A percentile compares a stretch with the other conserved stretches of the same genome.
These are phyloP conservation scores for Nymphaea colorata DNA, from an alignment of 164 flowering plant species.

Conservation along the genomic window DNA sequence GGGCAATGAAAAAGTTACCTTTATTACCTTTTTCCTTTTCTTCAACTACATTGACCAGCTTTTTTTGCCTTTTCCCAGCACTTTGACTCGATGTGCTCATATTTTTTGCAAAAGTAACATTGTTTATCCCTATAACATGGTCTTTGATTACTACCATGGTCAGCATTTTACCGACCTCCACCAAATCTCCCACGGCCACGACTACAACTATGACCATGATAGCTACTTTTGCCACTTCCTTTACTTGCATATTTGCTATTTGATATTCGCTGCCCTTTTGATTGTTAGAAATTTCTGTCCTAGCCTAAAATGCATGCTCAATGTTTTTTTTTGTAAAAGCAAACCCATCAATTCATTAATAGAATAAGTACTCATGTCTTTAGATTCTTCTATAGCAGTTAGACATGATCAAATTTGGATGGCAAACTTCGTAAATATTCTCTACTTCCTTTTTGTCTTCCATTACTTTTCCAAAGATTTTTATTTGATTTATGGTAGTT, in stretches of 20 bases:
- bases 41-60: not conserved
- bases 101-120: not conserved
- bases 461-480: not conserved
- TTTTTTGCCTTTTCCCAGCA: not conserved
- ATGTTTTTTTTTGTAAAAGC: not conserved
- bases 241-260: not conserved
- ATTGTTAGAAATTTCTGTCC: not conserved
- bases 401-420: constrained; percentile 4
- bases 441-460: not conserved
- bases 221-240: constrained; percentile 1
- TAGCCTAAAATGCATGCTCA: not conserved
- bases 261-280: not conserved
- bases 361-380: not conserved
- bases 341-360: not conserved
- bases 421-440: constrained; percentile 1
- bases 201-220: constrained; percentile 1
- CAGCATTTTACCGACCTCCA: not conserved
- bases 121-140: not conserved
- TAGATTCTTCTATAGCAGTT: constrained; percentile 2
- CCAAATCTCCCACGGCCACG: not conserved
- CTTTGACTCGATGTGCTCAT: not conserved
- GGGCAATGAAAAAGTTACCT: not conserved
- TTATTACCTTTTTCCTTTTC: constrained; percentile 4
- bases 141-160: not conserved
- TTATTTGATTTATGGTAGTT: not conserved